Conservation (phyloP, 352 stramenopile genomes). For the Globisporangium splendens region DNA sequence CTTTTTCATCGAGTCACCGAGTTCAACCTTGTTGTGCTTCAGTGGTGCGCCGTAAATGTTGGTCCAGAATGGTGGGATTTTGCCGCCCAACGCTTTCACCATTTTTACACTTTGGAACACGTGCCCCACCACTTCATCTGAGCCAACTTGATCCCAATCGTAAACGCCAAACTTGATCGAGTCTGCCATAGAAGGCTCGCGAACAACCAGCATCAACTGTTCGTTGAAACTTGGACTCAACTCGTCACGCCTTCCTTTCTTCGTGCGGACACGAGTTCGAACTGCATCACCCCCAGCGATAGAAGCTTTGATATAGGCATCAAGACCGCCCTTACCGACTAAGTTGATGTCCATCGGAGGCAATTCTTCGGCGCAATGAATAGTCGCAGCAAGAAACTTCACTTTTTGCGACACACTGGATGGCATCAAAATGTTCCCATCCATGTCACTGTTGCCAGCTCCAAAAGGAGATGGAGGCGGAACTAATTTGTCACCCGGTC, state of each 20-base stretch:
- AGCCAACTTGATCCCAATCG: conserved; percentile 78
- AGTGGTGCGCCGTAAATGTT: conserved; percentile 80
- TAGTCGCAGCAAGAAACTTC: conserved; percentile 63
- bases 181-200: conserved; percentile 75
- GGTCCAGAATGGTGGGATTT: conserved; percentile 60
- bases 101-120: conserved; percentile 71
- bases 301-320: conserved; percentile 66
- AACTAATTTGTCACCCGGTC: conserved; percentile 80
- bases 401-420: conserved; percentile 67
- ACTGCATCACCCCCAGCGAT: conserved; percentile 56
- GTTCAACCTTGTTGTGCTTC: conserved; percentile 45
- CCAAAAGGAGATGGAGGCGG: conserved; percentile 63
- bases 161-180: conserved; percentile 67
- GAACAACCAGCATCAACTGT: conserved; percentile 74
- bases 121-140: conserved; percentile 69
- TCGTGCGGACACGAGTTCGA: conserved; percentile 70
- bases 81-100: conserved; percentile 57
- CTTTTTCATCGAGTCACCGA: conserved; percentile 62
- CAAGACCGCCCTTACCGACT: conserved; percentile 55
- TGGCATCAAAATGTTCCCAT: conserved; percentile 78
- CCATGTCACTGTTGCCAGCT: conserved; percentile 30
- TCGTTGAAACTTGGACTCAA: conserved; percentile 75
- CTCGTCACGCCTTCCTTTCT: conserved; percentile 68
- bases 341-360: conserved; percentile 70
- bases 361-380: conserved; percentile 72